phyloP scores from a whole-genome alignment of 192 early-diverging fungal species.

The Powellomyces hirtus region DNA sequence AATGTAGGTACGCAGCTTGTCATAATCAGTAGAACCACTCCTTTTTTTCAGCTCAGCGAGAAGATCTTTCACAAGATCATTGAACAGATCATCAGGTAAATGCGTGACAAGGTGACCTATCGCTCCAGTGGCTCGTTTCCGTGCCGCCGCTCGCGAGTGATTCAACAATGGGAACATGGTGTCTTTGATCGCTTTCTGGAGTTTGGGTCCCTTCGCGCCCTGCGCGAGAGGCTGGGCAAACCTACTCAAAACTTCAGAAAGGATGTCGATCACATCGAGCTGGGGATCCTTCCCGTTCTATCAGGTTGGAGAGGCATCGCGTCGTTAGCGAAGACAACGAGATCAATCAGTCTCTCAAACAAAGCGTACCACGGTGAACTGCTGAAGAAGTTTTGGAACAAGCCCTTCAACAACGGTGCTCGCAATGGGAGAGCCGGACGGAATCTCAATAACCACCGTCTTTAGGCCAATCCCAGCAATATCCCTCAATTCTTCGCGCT shows the following conservation, averaged over 20 bases:
- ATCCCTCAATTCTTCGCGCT: conserved; percentile 68
- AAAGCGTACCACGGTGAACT: conserved; percentile 61
- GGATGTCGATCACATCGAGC: conserved; percentile 72
- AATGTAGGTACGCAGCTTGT: conserved; percentile 72
- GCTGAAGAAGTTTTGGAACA: conserved; percentile 64
- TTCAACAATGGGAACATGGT: conserved; percentile 65
- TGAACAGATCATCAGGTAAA: conserved; percentile 68
- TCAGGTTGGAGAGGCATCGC: too few species aligned
- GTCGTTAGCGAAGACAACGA: too few species aligned
- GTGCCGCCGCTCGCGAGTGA: conserved; percentile 69
- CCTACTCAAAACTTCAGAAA: conserved; percentile 67
- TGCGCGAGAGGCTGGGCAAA: conserved; percentile 63
- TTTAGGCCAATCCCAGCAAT: conserved; percentile 84
- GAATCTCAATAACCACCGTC: conserved; percentile 74
- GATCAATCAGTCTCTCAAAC: too few species aligned
- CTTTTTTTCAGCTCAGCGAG: conserved; percentile 53
- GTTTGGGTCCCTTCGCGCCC: conserved; percentile 26
- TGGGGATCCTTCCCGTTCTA: conserved; percentile 34
- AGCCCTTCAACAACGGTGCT: conserved; percentile 59
- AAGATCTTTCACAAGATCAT: conserved; percentile 56
- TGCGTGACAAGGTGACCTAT: conserved; percentile 68
- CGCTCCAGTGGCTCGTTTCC: conserved; percentile 73
- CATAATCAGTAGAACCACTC: conserved; percentile 50
- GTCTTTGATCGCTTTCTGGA: conserved; percentile 61
- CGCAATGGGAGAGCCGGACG: conserved; percentile 47